Base-by-base conservation (phyloP, 805 yeast species). In the Torulaspora quercuum region DNA sequence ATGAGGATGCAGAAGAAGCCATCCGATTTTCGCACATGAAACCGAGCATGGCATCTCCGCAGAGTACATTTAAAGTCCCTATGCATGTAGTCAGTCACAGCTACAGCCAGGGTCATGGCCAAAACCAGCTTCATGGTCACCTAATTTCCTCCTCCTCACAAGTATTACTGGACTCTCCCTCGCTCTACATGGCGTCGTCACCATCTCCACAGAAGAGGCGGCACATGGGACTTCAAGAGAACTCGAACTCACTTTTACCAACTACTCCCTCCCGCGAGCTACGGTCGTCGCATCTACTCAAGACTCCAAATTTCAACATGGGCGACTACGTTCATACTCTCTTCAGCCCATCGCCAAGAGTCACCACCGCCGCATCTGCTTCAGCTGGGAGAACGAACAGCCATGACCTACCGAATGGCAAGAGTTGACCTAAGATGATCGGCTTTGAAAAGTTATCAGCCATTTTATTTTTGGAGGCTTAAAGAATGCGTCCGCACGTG, bases 301-400 rank as follows among this genome's bases (percentile, higher is more conserved):
- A 50, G 39, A 57, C 61, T 10, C 61, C 61, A 5, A 59, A 57
- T 31, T 60, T 60, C 33, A 57, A 55, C 44, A 59, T 60, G 62
- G 63, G 63, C 5, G 64, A 60, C 33, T 60, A 60, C 44, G 59
- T 60, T n/a, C 63, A 60, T 38, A 58, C 51, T 25, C 44, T 60
- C 8, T 60, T 60, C 46, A 55, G 62, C 33, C 65, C 65, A 8
- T 59, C 64, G 7, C 65, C 64, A 8, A 55, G 57, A 9, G 52
- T 58, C 31, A 33, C 35, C 16, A 32, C 25, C 19, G n/a, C n/a
- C n/a, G n/a, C n/a, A n/a, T 3, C 34, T 5, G 29, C 34, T 6
- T 18, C 35, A 3, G 25, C 29, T 13, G 18, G 33, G 22, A 29
- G 32, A 8, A 12, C 28, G 6, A 21, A 31, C 15, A 29, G 23